These are phyloP conservation scores for Thuja plicata DNA, from an alignment of 83 land plant genomes.

Conservation along the genomic window DNA sequence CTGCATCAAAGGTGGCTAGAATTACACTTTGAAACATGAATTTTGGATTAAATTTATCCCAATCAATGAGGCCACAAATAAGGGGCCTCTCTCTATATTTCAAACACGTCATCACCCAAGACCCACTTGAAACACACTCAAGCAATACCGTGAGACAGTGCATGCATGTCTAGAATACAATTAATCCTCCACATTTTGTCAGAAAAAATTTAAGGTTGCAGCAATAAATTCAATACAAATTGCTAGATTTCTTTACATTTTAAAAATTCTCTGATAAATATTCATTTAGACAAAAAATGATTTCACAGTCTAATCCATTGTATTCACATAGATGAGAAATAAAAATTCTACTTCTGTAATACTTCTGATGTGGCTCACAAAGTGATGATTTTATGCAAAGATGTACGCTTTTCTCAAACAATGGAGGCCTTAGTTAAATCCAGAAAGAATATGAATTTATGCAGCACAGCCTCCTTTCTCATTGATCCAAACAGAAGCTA, in stretches of 20 bases:
- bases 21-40: too few species aligned
- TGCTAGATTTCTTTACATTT: not conserved
- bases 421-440: not conserved
- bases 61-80: too few species aligned
- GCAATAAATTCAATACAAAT: too few species aligned
- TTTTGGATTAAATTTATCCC: too few species aligned
- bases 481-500: not conserved
- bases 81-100: too few species aligned
- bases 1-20: too few species aligned
- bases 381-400: not conserved
- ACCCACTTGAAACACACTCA: too few species aligned
- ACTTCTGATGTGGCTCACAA: not conserved
- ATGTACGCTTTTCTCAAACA: not conserved
- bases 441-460: not conserved
- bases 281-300: not conserved
- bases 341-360: not conserved
- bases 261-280: too few species aligned
- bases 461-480: not conserved
- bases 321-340: not conserved
- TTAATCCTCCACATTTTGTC: not conserved
- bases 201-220: not conserved
- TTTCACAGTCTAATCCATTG: not conserved
- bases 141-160: too few species aligned
- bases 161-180: too few species aligned
- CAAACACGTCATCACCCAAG: too few species aligned